A percentile compares a stretch with the other conserved stretches of the same genome.
phyloP scores from a whole-genome alignment of 352 stramenopile species.

The Phytophthora parvispora region DNA sequence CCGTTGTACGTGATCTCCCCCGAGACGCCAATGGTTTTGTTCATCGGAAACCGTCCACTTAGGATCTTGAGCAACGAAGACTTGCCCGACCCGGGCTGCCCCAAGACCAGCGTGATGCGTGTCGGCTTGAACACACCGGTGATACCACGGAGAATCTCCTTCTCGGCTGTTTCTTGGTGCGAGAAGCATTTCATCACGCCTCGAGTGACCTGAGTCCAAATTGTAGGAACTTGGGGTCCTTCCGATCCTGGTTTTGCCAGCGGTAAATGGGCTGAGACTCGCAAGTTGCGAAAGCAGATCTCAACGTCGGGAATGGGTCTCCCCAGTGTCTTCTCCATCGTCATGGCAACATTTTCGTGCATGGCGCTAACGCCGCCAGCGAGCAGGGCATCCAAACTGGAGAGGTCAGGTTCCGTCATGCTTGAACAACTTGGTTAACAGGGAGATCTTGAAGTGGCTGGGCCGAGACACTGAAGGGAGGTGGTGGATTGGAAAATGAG shows the following conservation, averaged over 20 bases:
- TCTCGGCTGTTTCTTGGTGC: conserved; percentile 13
- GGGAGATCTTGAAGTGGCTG: neutral
- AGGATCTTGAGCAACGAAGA: conserved; percentile 39
- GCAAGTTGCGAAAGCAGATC: conserved; percentile 56
- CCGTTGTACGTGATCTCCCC: conserved; percentile 54
- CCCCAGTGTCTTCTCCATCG: conserved; percentile 44
- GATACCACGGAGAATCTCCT: no score
- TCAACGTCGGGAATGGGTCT: conserved; percentile 51
- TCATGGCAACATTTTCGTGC: conserved; percentile 37
- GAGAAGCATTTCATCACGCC: conserved; percentile 1
- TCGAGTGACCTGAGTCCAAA: conserved; percentile 7
- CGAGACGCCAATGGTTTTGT: conserved; percentile 33
- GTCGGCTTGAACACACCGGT: conserved; percentile 36
- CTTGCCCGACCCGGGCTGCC: conserved; percentile 41
- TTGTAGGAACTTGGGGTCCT: conserved; percentile 20
- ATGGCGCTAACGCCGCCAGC: conserved; percentile 49
- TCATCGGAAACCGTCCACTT: conserved; percentile 41
- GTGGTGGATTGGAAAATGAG: neutral
- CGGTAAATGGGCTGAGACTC: conserved; percentile 31
- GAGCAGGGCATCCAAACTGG: conserved; percentile 52
- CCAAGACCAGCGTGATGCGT: conserved; percentile 42
- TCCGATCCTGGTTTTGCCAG: conserved; percentile 2
- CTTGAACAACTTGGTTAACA: neutral
- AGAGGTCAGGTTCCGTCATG: conserved; percentile 15
- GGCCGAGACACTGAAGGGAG: neutral